Evolutionary conservation across 768 basidiomycete genomes (phyloP).

Genomic region (Calvatia gigantea): DNA sequence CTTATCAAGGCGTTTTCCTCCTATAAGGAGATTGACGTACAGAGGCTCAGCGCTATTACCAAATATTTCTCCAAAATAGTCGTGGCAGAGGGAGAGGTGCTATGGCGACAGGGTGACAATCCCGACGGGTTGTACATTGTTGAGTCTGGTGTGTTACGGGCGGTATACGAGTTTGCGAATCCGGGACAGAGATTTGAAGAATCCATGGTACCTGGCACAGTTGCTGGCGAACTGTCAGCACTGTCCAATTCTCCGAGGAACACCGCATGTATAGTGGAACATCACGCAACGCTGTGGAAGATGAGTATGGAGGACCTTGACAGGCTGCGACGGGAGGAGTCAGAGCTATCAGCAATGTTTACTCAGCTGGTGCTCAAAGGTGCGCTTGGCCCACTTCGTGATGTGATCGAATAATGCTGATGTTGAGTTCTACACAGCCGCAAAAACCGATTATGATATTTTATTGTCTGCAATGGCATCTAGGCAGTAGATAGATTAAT

Average conservation of each 20-base stretch:
- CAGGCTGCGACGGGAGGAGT: slow-evolving; percentile 63
- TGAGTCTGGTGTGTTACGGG: slow-evolving; percentile 81
- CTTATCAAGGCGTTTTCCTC: slow-evolving; percentile 79
- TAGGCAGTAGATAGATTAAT: slow-evolving; percentile 18
- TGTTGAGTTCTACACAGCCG: slow-evolving; percentile 38
- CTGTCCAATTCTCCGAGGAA: slow-evolving; percentile 79
- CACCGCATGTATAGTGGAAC: slow-evolving; percentile 81
- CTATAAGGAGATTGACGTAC: slow-evolving; percentile 52
- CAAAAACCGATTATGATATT: slow-evolving; percentile 65
- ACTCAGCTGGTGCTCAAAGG: slow-evolving; percentile 72
- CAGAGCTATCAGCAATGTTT: slow-evolving; percentile 62
- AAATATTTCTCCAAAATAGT: slow-evolving; percentile 68
- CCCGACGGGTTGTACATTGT: slow-evolving; percentile 88
- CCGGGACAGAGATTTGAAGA: slow-evolving; percentile 70
- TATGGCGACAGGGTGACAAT: slow-evolving; percentile 76
- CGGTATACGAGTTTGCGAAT: slow-evolving; percentile 75
- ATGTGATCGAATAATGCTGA: background rate
- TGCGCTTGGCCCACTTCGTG: slow-evolving; percentile 25
- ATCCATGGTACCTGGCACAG: slow-evolving; percentile 90
- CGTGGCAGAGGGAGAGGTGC: slow-evolving; percentile 51
- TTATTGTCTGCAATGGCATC: slow-evolving; percentile 48
- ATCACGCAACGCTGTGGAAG: slow-evolving; percentile 75
- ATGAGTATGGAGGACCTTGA: slow-evolving; percentile 57
- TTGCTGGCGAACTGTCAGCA: slow-evolving; percentile 89
- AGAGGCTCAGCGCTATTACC: slow-evolving; percentile 58